phyloP scores from a whole-genome alignment of 2,329 filamentous ascomycete species.

The Aspergillus novofumigatus region DNA sequence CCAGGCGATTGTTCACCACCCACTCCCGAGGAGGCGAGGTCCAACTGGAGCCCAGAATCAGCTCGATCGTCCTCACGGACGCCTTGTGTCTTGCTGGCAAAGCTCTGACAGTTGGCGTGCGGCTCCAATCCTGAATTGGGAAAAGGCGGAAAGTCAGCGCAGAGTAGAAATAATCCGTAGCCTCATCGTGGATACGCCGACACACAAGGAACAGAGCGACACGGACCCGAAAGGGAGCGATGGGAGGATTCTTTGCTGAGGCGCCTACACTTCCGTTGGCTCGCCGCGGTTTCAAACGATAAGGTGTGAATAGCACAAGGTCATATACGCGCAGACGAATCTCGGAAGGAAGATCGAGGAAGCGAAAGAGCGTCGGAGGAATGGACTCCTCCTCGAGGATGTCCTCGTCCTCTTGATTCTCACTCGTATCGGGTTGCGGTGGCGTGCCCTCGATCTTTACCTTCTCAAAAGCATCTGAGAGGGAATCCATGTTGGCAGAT shows the following conservation, averaged over 20 bases:
- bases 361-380: slow-evolving; percentile 39
- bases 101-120: slow-evolving; percentile 43
- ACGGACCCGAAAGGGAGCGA: slow-evolving; percentile 32
- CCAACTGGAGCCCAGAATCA: slow-evolving; percentile 58
- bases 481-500: slow-evolving; percentile 13
- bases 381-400: slow-evolving; percentile 14
- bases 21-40: slow-evolving; percentile 53
- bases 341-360: slow-evolving; percentile 52
- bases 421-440: not conserved
- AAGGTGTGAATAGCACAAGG: slow-evolving; percentile 39
- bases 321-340: slow-evolving; percentile 50
- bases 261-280: slow-evolving; percentile 33
- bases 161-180: slow-evolving; percentile 49
- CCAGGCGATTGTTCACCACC: slow-evolving; percentile 47
- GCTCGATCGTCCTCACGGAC: slow-evolving; percentile 50
- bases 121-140: slow-evolving; percentile 47
- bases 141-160: slow-evolving; percentile 52
- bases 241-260: slow-evolving; percentile 32
- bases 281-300: slow-evolving; percentile 22
- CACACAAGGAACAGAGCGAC: slow-evolving; percentile 39
- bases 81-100: slow-evolving; percentile 50
- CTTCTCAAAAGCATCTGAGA: slow-evolving; percentile 21
- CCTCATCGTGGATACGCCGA: slow-evolving; percentile 48
- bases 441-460: slow-evolving; percentile 21
- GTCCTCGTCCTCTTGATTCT: slow-evolving; percentile 17